Evolutionary conservation across 441 rosid species (phyloP), one percentile per base, ranked within the genome.

Genomic region (Flueggea neowawraea): DNA sequence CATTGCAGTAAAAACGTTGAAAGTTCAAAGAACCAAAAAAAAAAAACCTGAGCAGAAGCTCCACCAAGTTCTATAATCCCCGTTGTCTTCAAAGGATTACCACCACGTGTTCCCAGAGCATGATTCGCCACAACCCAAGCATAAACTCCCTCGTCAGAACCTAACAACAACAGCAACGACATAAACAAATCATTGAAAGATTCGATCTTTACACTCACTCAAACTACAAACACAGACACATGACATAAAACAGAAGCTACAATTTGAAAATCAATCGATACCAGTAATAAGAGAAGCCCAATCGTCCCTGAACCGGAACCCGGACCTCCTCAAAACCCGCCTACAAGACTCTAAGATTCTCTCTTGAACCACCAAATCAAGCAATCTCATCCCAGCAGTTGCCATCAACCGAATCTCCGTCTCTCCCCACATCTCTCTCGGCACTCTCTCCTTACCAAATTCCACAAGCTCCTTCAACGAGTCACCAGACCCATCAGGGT

Each of bases 21-120:
- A 61, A 7, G 15, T 62, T 17, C 28, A 22, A 22, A 22, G 7
- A 56, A 57, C 45, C 16, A 44, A 39, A 63, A 57, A 54, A 52
- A 64, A 22, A 54, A 60, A 72, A 90, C 96, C 96, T 93, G 98
- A 50, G 90, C 83, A 60, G 98, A 90, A 67, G 98, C 97, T 31
- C 97, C 98, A 2, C 97, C 98, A 43, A 90, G 97, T 80, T 88
- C 98, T 62, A 88, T 76, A 67, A 93, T 90, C 65, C 97, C 98
- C 4, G 87, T 87, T 31, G 97, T 90, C 11, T 70, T 57, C 52
- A 55, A 56, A 61, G 97, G 87, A 73, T 88, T 84, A 54, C 88
- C 85, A 70, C 97, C 97, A 66, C 90, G 88, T 16, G 73, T 77
- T 61, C 88, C 93, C 16, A 81, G 78, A 2, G 96, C 97, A 56